phyloP scores from a whole-genome alignment of 2,329 filamentous ascomycete species.

The Cladobotryum protrusum region DNA sequence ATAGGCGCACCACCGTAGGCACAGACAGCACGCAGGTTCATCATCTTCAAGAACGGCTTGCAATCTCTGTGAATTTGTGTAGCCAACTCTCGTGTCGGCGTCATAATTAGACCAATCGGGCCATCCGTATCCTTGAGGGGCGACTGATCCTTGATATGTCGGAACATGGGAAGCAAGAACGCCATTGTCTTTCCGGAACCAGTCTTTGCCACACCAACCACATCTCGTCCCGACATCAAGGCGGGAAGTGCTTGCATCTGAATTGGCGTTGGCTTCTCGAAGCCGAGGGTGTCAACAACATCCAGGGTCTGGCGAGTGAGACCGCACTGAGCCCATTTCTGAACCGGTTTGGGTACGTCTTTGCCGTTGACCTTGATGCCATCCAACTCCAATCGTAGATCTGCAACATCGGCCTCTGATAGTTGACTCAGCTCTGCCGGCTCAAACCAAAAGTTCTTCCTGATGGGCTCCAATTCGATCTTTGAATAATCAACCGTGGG shows the following conservation, averaged over 20 bases:
- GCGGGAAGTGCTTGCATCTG: constrained; percentile 92
- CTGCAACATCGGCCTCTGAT: constrained; percentile 76
- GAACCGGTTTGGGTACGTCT: constrained; percentile 85
- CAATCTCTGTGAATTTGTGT: constrained; percentile 92
- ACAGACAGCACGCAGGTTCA: constrained; percentile 80
- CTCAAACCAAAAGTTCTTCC: constrained; percentile 93
- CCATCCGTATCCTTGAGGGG: constrained; percentile 79
- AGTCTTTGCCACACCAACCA: constrained; percentile 94
- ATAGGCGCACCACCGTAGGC: constrained; percentile 94
- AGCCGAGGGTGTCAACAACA: constrained; percentile 74
- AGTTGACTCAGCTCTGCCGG: constrained; percentile 76
- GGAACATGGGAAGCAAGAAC: constrained; percentile 93
- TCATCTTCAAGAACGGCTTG: constrained; percentile 85
- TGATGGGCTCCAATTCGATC: constrained; percentile 74
- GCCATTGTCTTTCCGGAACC: constrained; percentile 97
- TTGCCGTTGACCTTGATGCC: constrained; percentile 90
- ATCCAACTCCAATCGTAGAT: constrained; percentile 79
- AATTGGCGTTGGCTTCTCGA: constrained; percentile 85
- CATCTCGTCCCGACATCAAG: constrained; percentile 92
- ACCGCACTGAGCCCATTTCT: constrained; percentile 95
- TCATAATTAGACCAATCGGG: constrained; percentile 82
- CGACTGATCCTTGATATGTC: constrained; percentile 91
- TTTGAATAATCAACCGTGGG: constrained; percentile 81
- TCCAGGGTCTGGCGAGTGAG: constrained; percentile 81
- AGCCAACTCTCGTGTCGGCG: constrained; percentile 87